Evolutionary conservation across 2,329 filamentous ascomycete genomes (phyloP).

Genomic region (Penicillium sp.): DNA sequence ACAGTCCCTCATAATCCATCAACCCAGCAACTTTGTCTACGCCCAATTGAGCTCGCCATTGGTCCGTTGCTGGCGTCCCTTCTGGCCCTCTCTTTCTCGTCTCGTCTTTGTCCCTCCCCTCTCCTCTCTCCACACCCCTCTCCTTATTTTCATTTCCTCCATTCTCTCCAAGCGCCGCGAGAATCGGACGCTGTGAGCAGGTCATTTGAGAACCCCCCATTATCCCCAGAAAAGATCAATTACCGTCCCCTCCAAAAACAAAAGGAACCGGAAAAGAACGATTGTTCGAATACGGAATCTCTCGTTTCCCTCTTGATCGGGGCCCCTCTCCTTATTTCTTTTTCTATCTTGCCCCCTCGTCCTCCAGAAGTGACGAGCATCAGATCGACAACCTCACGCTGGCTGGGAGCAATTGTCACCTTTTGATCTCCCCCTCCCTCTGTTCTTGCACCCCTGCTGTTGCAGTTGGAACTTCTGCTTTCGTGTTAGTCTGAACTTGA

Average conservation of each 20-base stretch:
- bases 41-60: background rate
- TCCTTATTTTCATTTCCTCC: constrained; percentile 24
- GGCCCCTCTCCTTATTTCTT: constrained; percentile 3
- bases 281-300: constrained; percentile 15
- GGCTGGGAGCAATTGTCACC: constrained; percentile 36
- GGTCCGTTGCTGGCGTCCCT: background rate
- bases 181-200: constrained; percentile 44
- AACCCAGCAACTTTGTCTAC: constrained; percentile 1
- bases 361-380: constrained; percentile 28
- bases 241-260: constrained; percentile 13
- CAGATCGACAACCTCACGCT: constrained; percentile 31
- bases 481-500: constrained; percentile 6
- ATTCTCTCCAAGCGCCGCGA: constrained; percentile 39
- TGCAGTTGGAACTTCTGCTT: constrained; percentile 8
- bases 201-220: constrained; percentile 30
- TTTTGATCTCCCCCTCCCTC: constrained; percentile 26
- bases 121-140: constrained; percentile 27
- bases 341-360: constrained; percentile 15
- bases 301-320: constrained; percentile 19
- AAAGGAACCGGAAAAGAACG: constrained; percentile 6
- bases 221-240: background rate
- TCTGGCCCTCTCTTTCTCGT: background rate
- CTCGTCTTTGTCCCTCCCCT: constrained; percentile 5
- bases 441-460: constrained; percentile 11
- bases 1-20: background rate